Base-by-base conservation (phyloP, 257 asterid species). In the Solanum rostratum region DNA sequence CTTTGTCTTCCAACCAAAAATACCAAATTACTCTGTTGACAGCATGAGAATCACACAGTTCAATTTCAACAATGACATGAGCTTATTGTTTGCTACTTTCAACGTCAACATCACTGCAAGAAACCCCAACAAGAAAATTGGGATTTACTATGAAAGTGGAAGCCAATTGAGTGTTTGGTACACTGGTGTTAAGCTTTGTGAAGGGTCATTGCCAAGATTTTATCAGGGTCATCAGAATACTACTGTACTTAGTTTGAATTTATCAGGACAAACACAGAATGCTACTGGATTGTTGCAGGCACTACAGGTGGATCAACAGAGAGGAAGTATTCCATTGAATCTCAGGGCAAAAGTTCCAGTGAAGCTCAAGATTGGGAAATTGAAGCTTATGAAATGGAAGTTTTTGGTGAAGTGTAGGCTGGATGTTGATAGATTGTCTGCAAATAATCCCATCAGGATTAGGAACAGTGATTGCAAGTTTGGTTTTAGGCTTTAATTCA, bases 201-300 rank as follows among this genome's bases (percentile, higher is more conserved):
- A 94, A 84, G 99, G 99, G 5, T 90, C 97, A 8, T 73, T 97
- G 89, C 99, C 99, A 0, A 90, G 80, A 87, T 97, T 97, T 22
- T 97, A 95, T 85, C 99, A 97, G 86, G 99, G 99, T 27, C 99
- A 97, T 91, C 91, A 94, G 53, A 95, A 95, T 89, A 92, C 98
- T 33, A 97, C 99, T 5, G 16, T 83, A 83, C 89, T 97, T 43
- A 87, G 88, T 87, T 80, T 97, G 39, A 49, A 6, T 4, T 90
- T 97, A 88, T 83, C 91, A 18, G 99, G 99, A 39, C 94, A 93
- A 73, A 93, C 95, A 12, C 81, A 39, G 73, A 91, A 97, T 30
- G 99, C 91, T 0, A 6, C 87, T 68, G 91, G 91, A 3, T 62
- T 97, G 93, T 15, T 94, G 70, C 91, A 88, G 88, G 89, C 96